These are phyloP conservation scores for Neoboletus magnificus DNA, from an alignment of 768 basidiomycete species.

Conservation along the genomic window DNA sequence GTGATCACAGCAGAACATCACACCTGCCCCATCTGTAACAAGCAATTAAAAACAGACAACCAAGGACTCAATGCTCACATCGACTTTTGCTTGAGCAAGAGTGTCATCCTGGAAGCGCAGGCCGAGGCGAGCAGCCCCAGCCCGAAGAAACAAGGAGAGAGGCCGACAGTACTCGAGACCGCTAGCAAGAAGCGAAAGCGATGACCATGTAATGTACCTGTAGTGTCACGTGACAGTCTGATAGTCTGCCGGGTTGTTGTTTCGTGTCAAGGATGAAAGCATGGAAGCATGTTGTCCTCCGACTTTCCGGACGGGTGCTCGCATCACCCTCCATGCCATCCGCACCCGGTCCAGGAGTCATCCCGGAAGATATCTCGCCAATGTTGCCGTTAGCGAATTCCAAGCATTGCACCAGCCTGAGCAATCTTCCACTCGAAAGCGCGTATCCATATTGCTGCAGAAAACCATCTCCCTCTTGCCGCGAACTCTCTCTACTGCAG, in stretches of 20 bases:
- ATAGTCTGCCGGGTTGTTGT: not conserved
- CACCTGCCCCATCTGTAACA: conserved; percentile 71
- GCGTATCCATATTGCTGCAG: conserved; percentile 47
- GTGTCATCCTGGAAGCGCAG: conserved; percentile 72
- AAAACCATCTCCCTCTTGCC: conserved; percentile 47
- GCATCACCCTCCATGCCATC: not conserved
- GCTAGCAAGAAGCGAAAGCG: conserved; percentile 17
- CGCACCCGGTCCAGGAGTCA: not conserved
- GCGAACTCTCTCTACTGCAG: conserved; percentile 35
- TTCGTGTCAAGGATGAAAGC: conserved; percentile 12
- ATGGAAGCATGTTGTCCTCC: conserved; percentile 26
- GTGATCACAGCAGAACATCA: conserved; percentile 22
- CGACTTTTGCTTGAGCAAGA: conserved; percentile 82
- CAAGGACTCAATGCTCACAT: conserved; percentile 80
- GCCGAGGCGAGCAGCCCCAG: conserved; percentile 24
- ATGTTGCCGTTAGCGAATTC: not conserved
- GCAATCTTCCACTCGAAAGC: conserved; percentile 11
- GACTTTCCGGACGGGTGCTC: conserved; percentile 1
- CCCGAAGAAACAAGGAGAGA: conserved; percentile 10
- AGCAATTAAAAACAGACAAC: conserved; percentile 65
- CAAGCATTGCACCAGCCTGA: not conserved
- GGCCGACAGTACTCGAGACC: not conserved
- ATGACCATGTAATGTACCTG: not conserved
- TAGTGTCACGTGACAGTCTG: conserved; percentile 17
- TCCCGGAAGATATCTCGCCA: not conserved